Conservation (phyloP, 495 filamentous ascomycete genomes). For the Achaetomiella virescens region DNA sequence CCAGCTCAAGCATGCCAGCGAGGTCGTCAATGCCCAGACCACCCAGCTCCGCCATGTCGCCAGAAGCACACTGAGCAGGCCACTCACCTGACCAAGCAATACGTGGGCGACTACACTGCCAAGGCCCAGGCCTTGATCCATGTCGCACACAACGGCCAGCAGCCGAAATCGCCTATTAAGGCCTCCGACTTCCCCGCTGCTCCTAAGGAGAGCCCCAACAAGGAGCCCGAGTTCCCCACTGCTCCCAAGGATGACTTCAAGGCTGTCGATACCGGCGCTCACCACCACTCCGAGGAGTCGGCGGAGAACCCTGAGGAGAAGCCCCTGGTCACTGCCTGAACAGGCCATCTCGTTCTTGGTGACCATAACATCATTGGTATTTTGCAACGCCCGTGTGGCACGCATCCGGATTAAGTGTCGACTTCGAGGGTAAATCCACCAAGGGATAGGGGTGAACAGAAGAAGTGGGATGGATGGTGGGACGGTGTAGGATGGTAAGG, state of each 20-base stretch:
- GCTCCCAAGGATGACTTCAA: slow-evolving; percentile 14
- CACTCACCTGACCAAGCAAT: slow-evolving; percentile 69
- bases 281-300: slow-evolving; percentile 7
- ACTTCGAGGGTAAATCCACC: background rate
- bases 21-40: slow-evolving; percentile 75
- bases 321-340: slow-evolving; percentile 35
- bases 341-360: background rate
- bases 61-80: slow-evolving; percentile 74
- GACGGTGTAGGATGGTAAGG: background rate
- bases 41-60: slow-evolving; percentile 73
- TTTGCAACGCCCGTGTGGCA: slow-evolving; percentile 1
- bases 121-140: slow-evolving; percentile 72
- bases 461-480: background rate
- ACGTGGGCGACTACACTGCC: slow-evolving; percentile 73
- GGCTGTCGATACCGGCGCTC: slow-evolving; percentile 10
- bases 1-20: slow-evolving; percentile 63
- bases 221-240: background rate
- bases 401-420: background rate
- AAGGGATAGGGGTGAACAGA: background rate
- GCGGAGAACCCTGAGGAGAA: slow-evolving; percentile 27
- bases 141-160: slow-evolving; percentile 31
- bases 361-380: background rate
- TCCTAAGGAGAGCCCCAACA: slow-evolving; percentile 40
- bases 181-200: slow-evolving; percentile 55
- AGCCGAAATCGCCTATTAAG: slow-evolving; percentile 15